phyloP scores from a whole-genome alignment of 2,329 filamentous ascomycete genomes.

The Cytospora piceicola region DNA sequence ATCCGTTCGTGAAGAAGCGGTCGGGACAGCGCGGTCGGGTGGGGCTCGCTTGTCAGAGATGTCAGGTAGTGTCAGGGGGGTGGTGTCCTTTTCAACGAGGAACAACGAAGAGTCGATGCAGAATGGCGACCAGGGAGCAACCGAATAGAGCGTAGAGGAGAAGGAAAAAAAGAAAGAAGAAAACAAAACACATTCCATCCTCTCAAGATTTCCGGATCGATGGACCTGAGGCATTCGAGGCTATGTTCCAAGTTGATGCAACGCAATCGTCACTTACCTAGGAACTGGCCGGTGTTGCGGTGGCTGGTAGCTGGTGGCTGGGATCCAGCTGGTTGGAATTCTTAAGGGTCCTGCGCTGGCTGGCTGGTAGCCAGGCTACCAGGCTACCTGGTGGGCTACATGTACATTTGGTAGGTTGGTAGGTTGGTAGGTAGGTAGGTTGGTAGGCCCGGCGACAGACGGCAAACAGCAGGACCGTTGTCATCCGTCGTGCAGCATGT shows the following conservation, averaged over 20 bases:
- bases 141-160: neutral
- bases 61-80: neutral
- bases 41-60: constrained; percentile 17
- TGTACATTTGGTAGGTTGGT: too few relatives aligned
- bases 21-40: constrained; percentile 15
- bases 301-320: constrained; percentile 17
- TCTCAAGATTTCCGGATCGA: constrained; percentile 7
- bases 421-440: neutral
- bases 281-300: constrained; percentile 3
- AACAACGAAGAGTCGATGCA: neutral
- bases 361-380: too few relatives aligned
- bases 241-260: constrained; percentile 22
- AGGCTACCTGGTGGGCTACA: too few relatives aligned
- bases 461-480: neutral
- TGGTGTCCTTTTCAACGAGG: neutral
- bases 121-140: neutral
- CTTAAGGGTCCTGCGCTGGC: constrained; percentile 16
- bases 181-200: neutral
- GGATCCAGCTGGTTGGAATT: constrained; percentile 12
- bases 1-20: constrained; percentile 5
- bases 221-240: neutral
- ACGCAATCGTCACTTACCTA: constrained; percentile 14
- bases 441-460: neutral
- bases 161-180: neutral
- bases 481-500: neutral